A percentile compares a stretch with the other conserved stretches of the same genome.
phyloP scores from a whole-genome alignment of 2,329 filamentous ascomycete species.

The Byssochlamys sp. region DNA sequence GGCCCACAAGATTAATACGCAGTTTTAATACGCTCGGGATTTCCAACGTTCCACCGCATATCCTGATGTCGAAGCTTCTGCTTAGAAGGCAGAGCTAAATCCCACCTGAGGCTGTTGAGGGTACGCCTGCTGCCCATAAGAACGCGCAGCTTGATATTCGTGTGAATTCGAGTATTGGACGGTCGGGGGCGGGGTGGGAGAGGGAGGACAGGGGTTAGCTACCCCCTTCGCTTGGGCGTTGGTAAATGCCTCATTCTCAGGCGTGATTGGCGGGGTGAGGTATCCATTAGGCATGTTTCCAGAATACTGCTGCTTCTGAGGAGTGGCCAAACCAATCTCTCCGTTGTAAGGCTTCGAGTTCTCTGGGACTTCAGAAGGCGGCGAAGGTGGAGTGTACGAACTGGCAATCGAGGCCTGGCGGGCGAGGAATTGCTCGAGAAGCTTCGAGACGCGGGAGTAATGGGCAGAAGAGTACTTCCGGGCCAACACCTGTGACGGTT shows the following conservation, averaged over 20 bases:
- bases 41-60: slow-evolving; percentile 5
- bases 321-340: slow-evolving; percentile 34
- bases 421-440: slow-evolving; percentile 57
- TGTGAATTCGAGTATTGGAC: slow-evolving; percentile 28
- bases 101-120: slow-evolving; percentile 24
- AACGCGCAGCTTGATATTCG: slow-evolving; percentile 25
- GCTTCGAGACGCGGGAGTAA: slow-evolving; percentile 54
- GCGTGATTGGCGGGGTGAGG: slow-evolving; percentile 40
- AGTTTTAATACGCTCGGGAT: slow-evolving; percentile 9
- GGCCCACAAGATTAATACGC: slow-evolving; percentile 2
- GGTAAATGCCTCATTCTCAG: slow-evolving; percentile 34
- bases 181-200: slow-evolving; percentile 27
- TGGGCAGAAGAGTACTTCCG: slow-evolving; percentile 61
- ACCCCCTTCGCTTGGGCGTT: slow-evolving; percentile 22
- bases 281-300: slow-evolving; percentile 32
- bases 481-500: slow-evolving; percentile 57
- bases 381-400: slow-evolving; percentile 33
- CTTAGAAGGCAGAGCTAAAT: slow-evolving; percentile 24
- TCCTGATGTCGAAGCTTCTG: slow-evolving; percentile 7
- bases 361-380: slow-evolving; percentile 27
- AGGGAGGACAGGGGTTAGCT: slow-evolving; percentile 24
- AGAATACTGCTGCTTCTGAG: slow-evolving; percentile 31
- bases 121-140: slow-evolving; percentile 26
- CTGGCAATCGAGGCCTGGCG: slow-evolving; percentile 50
- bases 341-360: slow-evolving; percentile 33